Evolutionary conservation across 2,329 filamentous ascomycete species (phyloP), one percentile per base, ranked within the genome.

Genomic region (Trichophyton equinum): DNA sequence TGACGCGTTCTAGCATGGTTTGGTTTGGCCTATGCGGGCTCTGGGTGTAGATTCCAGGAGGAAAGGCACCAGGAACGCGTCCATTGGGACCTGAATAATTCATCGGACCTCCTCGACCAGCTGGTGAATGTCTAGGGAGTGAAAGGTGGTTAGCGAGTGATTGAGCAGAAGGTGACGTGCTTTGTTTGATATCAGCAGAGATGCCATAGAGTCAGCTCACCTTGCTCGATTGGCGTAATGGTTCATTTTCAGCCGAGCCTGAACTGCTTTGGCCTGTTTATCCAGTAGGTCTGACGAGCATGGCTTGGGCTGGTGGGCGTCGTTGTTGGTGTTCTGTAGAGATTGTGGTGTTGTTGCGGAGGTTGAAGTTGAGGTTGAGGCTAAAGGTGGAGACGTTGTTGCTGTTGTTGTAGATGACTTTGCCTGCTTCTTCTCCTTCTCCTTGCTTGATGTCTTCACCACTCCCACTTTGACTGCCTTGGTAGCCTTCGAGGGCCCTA

Each of bases 1-100:
- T 47, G 18, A 25, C 25, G 51, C 58, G 53, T 27, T 62, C 58
- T 25, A 49, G 36, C 60, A 59, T 58, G 44, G 49, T 56, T 8
- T n/a, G 22, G 11, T 46, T 13, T 15, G n/a, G 15, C 7, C 4
- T 9, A 5, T 18, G 15, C 15, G 58, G 11, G 20, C 44, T 42
- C 22, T 60, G 9, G 6, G 46, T 25, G 42, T 60, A 53, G 6
- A 60, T 51, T 42, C 58, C 44, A 27, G 25, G 58, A 20, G 30
- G 49, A 33, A 53, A 53, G 8, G 13, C 22, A 13, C 18, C 22
- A 9, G 9, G 22, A 11, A 25, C 11, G 30, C 49, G 49, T 20
- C 49, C 49, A 22, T 53, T n/a, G 13, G 13, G 6, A 5, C 20
- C 20, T 13, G 22, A 15, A 20, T 25, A 15, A 22, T 51, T 30